Percentiles rank a stretch among this genome's conserved stretches.
Evolutionary conservation across 257 asterid species (phyloP).

Genomic region (Solanum gracilifrons): DNA sequence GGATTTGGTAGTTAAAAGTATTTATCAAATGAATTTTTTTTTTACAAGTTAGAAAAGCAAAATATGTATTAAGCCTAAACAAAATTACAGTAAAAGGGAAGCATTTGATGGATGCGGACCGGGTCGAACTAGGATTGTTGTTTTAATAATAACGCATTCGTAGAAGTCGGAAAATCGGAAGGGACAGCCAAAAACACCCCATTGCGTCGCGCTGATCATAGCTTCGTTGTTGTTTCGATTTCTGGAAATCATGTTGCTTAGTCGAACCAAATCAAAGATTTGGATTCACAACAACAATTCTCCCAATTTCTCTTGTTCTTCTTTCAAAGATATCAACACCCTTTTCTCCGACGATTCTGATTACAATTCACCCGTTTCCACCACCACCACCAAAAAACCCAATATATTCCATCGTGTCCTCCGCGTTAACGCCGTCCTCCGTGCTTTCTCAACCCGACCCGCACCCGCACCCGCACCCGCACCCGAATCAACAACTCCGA

Average conservation of each 20-base stretch:
- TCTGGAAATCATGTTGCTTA: slow-evolving; percentile 59
- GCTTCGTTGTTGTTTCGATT: neutral
- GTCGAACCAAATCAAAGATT: slow-evolving; percentile 48
- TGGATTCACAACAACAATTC: slow-evolving; percentile 31
- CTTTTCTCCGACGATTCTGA: slow-evolving; percentile 36
- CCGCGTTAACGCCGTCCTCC: slow-evolving; percentile 44
- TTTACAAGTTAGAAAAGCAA: neutral
- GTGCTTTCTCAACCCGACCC: slow-evolving; percentile 28
- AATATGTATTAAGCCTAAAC: neutral
- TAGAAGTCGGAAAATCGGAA: neutral
- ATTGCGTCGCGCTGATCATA: neutral
- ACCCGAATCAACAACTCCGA: neutral
- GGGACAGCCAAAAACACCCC: neutral
- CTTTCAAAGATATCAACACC: slow-evolving; percentile 70
- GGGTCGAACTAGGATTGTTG: neutral
- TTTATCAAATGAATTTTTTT: neutral
- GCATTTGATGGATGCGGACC: neutral
- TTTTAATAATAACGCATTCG: neutral
- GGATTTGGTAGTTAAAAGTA: neutral
- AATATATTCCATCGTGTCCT: slow-evolving; percentile 63
- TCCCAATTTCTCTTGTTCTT: slow-evolving; percentile 53
- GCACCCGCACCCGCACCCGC: neutral
- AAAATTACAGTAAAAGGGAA: neutral
- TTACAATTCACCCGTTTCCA: neutral
- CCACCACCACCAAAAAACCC: slow-evolving; percentile 7